phyloP scores from a whole-genome alignment of 176 grass and related monocot species.

The Thalia dealbata region DNA sequence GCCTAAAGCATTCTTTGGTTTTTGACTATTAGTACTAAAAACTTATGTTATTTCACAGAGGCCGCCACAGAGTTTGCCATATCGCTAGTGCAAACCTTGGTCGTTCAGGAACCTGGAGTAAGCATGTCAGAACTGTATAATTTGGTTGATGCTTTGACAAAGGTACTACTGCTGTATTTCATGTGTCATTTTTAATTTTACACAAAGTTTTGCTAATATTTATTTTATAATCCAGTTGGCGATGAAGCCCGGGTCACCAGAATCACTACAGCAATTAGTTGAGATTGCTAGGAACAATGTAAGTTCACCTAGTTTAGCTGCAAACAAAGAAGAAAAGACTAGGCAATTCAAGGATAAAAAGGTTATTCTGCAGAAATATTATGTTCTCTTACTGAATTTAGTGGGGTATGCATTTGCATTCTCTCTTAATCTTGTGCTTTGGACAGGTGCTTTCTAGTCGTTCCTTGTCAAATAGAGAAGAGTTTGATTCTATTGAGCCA shows the following conservation, averaged over 20 bases:
- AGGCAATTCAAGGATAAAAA: conserved; percentile 58
- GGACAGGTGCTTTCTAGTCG: conserved; percentile 51
- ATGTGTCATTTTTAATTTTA: neutral
- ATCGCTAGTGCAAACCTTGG: conserved; percentile 77
- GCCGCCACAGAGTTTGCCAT: conserved; percentile 71
- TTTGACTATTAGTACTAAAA: conserved; percentile 4
- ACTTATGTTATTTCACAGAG: conserved; percentile 38
- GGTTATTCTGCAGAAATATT: conserved; percentile 22
- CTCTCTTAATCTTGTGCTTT: neutral
- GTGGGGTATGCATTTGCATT: neutral
- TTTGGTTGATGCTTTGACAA: conserved; percentile 72
- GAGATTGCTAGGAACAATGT: conserved; percentile 57
- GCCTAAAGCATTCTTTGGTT: neutral
- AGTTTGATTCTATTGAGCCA: conserved; percentile 42
- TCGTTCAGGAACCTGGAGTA: conserved; percentile 59
- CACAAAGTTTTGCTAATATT: neutral
- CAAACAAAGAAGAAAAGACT: conserved; percentile 66
- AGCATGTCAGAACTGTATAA: conserved; percentile 59
- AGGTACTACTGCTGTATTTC: conserved; percentile 39
- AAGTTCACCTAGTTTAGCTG: conserved; percentile 29
- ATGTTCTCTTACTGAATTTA: too few species aligned
- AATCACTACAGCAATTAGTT: conserved; percentile 73
- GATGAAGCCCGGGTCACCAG: conserved; percentile 69
- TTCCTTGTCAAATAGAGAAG: conserved; percentile 48
- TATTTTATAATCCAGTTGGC: conserved; percentile 49